Evolutionary conservation across 2,329 filamentous ascomycete genomes (phyloP).

Genomic region (Grosmannia penicillata): DNA sequence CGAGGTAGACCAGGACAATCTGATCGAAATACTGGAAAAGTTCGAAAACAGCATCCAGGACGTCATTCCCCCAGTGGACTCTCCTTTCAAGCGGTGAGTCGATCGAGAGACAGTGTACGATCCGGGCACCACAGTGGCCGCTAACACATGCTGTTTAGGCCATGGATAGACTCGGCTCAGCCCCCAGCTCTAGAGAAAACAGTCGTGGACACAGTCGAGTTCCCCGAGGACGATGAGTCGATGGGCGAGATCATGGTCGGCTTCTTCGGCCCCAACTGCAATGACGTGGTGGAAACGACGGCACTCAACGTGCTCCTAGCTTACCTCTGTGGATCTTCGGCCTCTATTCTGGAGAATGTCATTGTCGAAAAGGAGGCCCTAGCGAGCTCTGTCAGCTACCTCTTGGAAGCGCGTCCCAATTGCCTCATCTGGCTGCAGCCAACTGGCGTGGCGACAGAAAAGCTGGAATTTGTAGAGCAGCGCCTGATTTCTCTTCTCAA

Average conservation of each 20-base stretch:
- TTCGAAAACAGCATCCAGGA: constrained; percentile 82
- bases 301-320: constrained; percentile 69
- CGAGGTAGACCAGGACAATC: constrained; percentile 68
- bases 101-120: no score
- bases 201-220: constrained; percentile 65
- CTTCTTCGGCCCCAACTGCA: constrained; percentile 76
- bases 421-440: constrained; percentile 76
- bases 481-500: constrained; percentile 72
- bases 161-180: constrained; percentile 81
- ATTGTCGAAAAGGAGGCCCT: constrained; percentile 89
- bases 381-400: constrained; percentile 71
- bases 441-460: constrained; percentile 74
- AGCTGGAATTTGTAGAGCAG: constrained; percentile 70
- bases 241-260: constrained; percentile 75
- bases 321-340: constrained; percentile 86
- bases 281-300: constrained; percentile 49
- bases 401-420: constrained; percentile 65
- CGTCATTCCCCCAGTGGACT: constrained; percentile 60
- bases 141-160: constrained; percentile 26
- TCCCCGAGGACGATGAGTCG: constrained; percentile 93
- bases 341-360: constrained; percentile 79
- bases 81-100: constrained; percentile 54
- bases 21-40: constrained; percentile 66
- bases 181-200: constrained; percentile 60
- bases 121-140: not conserved